Evolutionary conservation across 1,139 yeast genomes (phyloP).

Genomic region (Maudiozyma humilis): DNA sequence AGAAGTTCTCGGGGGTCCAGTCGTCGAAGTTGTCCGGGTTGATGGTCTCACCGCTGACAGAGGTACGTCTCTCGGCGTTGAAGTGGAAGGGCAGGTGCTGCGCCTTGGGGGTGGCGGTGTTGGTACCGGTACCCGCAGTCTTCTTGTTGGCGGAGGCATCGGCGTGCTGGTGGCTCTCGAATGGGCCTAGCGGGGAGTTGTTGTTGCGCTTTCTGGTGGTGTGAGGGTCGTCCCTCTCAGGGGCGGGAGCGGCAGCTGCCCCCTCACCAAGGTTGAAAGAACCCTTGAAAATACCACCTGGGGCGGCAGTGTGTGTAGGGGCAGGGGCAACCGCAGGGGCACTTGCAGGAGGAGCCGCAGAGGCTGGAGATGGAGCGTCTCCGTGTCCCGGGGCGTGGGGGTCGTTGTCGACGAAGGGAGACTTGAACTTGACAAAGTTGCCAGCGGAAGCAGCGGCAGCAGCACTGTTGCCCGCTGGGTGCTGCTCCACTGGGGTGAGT

Average conservation of each 20-base stretch:
- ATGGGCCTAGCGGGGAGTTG: conserved; percentile 6
- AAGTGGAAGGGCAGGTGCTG: conserved; percentile 30
- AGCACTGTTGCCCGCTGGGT: too few relatives aligned
- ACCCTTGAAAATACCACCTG: conserved; percentile 17
- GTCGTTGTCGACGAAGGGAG: conserved; percentile 57
- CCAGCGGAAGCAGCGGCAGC: conserved; percentile 3
- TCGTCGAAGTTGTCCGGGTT: conserved; percentile 44
- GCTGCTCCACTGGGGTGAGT: conserved; percentile 3
- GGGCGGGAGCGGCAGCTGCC: background rate
- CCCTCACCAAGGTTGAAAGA: conserved; percentile 3
- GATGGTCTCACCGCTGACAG: conserved; percentile 70
- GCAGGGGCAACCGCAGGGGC: conserved; percentile 56
- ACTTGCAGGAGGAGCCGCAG: too few relatives aligned
- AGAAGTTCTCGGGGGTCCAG: conserved; percentile 67
- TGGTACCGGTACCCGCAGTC: conserved; percentile 1
- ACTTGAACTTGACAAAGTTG: conserved; percentile 46
- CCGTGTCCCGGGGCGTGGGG: conserved; percentile 41
- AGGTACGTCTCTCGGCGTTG: conserved; percentile 77
- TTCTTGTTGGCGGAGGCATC: background rate
- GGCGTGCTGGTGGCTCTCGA: conserved; percentile 2
- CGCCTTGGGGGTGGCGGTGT: conserved; percentile 9
- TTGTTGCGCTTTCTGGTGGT: conserved; percentile 9
- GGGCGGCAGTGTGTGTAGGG: conserved; percentile 42
- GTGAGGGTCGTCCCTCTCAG: conserved; percentile 3
- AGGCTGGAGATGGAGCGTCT: too few relatives aligned